phyloP scores from a whole-genome alignment of 2,329 filamentous ascomycete species.

The Neonectria sp. region DNA sequence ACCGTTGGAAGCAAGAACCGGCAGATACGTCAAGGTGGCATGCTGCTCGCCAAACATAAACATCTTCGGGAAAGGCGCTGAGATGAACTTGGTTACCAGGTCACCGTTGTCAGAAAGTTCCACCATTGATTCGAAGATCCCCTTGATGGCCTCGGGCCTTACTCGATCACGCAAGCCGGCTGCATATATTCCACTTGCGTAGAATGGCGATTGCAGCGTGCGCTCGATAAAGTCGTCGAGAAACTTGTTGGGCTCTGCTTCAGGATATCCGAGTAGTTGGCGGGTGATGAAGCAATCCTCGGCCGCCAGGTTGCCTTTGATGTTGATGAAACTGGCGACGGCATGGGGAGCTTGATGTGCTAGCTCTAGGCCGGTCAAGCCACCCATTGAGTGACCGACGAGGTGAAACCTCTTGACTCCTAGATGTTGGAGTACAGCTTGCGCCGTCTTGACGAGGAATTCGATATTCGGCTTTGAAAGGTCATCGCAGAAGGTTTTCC shows the following conservation, averaged over 20 bases:
- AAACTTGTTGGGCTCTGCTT: neutral
- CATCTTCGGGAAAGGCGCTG: slow-evolving; percentile 32
- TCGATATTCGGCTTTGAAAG: slow-evolving; percentile 32
- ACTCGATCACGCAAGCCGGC: slow-evolving; percentile 34
- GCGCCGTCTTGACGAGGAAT: slow-evolving; percentile 39
- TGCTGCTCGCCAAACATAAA: slow-evolving; percentile 42
- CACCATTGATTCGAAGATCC: slow-evolving; percentile 47
- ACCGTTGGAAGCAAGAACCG: slow-evolving; percentile 20
- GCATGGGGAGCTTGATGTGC: neutral
- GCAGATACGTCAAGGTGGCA: slow-evolving; percentile 33
- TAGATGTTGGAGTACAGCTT: slow-evolving; percentile 18
- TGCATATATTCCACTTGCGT: slow-evolving; percentile 35
- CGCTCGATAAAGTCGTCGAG: slow-evolving; percentile 14
- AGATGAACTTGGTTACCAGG: slow-evolving; percentile 36
- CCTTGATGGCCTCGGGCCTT: slow-evolving; percentile 32
- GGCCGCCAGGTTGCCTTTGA: slow-evolving; percentile 47
- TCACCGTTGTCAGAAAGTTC: slow-evolving; percentile 37
- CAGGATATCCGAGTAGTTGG: slow-evolving; percentile 39
- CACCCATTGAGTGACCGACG: no score
- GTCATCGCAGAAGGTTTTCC: slow-evolving; percentile 35
- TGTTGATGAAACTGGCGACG: slow-evolving; percentile 44
- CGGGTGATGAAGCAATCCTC: slow-evolving; percentile 48
- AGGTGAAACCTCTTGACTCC: no score
- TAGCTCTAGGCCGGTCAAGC: no score
- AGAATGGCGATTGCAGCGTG: slow-evolving; percentile 18